Evolutionary conservation across 768 basidiomycete genomes (phyloP).

Genomic region (Termitomyces sp.): DNA sequence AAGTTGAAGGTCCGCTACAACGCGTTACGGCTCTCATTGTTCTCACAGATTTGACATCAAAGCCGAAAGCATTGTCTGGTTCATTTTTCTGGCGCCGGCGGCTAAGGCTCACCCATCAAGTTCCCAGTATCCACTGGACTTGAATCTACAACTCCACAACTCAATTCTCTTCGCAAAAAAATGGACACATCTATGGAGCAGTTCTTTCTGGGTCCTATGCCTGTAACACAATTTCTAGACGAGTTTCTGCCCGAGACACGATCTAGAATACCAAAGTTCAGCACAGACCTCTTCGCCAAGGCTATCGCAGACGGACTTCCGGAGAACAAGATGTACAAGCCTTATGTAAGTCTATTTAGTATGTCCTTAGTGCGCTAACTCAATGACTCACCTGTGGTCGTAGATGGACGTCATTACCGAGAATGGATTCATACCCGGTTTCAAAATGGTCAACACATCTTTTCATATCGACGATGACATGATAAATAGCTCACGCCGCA

Average conservation of each 20-base stretch:
- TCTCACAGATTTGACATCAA: too few species aligned
- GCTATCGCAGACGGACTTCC: neutral
- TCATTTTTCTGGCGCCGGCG: too few species aligned
- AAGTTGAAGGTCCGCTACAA: too few species aligned
- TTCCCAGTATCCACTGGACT: neutral
- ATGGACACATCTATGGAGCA: too few species aligned
- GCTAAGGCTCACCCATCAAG: too few species aligned
- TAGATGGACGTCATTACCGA: conserved; percentile 4
- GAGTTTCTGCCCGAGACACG: neutral
- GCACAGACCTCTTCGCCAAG: neutral
- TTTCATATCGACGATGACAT: neutral
- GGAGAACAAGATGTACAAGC: neutral
- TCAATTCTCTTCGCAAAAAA: neutral
- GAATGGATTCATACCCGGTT: too few species aligned
- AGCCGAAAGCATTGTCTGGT: too few species aligned
- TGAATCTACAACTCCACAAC: neutral
- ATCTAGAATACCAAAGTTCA: neutral
- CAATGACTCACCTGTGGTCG: neutral
- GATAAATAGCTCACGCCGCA: neutral
- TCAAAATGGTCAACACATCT: too few species aligned
- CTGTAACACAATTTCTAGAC: neutral
- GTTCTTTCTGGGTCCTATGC: too few species aligned
- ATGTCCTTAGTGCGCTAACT: neutral
- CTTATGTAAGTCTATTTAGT: conserved; percentile 2
- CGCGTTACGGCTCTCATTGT: too few species aligned